A percentile compares a stretch with the other conserved stretches of the same genome.
phyloP scores from a whole-genome alignment of 371 early-diverging fungal species.

The Apophysomyces trapeziformis region DNA sequence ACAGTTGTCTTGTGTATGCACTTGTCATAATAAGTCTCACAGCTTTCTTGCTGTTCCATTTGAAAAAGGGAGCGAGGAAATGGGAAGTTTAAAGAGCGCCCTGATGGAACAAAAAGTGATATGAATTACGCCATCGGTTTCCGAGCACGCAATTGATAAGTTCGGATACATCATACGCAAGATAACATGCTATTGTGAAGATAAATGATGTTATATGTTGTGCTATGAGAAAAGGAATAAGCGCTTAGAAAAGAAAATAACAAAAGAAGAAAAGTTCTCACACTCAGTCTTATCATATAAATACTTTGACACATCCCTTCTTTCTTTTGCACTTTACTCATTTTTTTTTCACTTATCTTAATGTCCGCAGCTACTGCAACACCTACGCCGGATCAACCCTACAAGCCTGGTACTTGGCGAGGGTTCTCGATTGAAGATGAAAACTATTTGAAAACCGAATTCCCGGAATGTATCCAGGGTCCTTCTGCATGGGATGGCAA shows the following conservation, averaged over 20 bases:
- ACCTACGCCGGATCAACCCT: slow-evolving; percentile 7
- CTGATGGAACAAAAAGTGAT: background rate
- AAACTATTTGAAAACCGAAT: slow-evolving; percentile 26
- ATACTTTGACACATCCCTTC: background rate
- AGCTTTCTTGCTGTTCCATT: background rate
- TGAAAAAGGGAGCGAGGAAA: background rate
- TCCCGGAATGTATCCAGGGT: slow-evolving; percentile 42
- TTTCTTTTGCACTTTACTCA: no score
- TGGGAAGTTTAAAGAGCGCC: background rate
- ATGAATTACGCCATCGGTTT: slow-evolving; percentile 1
- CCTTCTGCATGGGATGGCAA: slow-evolving; percentile 50
- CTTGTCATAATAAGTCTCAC: no score
- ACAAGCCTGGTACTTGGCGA: slow-evolving; percentile 24
- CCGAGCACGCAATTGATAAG: slow-evolving; percentile 2
- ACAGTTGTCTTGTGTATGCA: no score
- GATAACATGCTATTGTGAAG: no score
- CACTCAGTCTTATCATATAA: background rate
- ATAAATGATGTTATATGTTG: background rate
- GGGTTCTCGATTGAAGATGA: slow-evolving; percentile 26
- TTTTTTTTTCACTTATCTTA: background rate
- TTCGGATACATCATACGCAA: slow-evolving; percentile 8
- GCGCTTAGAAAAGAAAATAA: background rate
- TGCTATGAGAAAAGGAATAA: background rate
- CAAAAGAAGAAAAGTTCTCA: slow-evolving; percentile 2
- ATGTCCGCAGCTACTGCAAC: background rate